These are phyloP conservation scores for Ogataea zsoltii DNA, from an alignment of 805 yeast species.

Conservation along the genomic window DNA sequence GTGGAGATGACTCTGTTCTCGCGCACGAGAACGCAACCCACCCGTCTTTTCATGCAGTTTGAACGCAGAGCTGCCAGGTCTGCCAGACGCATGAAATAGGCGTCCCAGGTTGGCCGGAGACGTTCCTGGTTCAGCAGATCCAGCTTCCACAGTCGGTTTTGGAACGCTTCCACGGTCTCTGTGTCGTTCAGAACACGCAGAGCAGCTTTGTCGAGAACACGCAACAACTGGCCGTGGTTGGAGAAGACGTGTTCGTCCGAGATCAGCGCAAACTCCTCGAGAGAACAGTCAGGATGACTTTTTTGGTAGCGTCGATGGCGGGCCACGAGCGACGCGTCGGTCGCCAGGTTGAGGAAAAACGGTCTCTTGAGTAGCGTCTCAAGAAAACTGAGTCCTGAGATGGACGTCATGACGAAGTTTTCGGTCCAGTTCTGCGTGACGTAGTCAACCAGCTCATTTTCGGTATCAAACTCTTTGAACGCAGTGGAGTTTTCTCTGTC, in stretches of 20 bases:
- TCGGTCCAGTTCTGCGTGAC: conserved; percentile 69
- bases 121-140: conserved; percentile 53
- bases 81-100: conserved; percentile 92
- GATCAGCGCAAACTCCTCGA: conserved; percentile 19
- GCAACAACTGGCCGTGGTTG: conserved; percentile 33
- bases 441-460: conserved; percentile 51
- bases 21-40: conserved; percentile 92
- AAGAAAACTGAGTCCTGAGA: conserved; percentile 44
- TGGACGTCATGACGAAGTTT: conserved; percentile 58
- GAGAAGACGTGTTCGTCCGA: conserved; percentile 14
- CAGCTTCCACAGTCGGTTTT: conserved; percentile 39
- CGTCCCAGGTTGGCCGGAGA: conserved; percentile 92
- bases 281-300: conserved; percentile 11
- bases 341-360: conserved; percentile 74
- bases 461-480: conserved; percentile 35
- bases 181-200: conserved; percentile 58
- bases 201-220: conserved; percentile 49
- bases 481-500: conserved; percentile 25
- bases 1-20: conserved; percentile 89
- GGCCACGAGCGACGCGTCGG: conserved; percentile 67
- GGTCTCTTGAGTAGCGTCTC: conserved; percentile 64
- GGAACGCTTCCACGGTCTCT: conserved; percentile 37
- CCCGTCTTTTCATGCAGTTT: conserved; percentile 96
- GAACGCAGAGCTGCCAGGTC: conserved; percentile 90
- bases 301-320: conserved; percentile 41